Evolutionary conservation across 768 basidiomycete genomes (phyloP).

Genomic region (Pleurotus platypus): DNA sequence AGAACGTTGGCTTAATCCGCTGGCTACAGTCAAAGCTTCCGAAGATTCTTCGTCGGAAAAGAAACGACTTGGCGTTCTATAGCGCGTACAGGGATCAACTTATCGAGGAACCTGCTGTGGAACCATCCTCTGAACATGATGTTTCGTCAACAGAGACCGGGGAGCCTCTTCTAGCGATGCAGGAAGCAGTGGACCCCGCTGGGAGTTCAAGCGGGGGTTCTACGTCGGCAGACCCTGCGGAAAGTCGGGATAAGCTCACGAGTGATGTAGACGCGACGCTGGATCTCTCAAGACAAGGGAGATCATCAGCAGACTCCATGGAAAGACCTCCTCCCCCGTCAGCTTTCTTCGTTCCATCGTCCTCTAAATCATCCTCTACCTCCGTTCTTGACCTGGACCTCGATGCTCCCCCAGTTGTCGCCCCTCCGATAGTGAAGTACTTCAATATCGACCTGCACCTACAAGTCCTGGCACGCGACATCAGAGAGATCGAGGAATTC

Average conservation of each 20-base stretch:
- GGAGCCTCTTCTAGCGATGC: no score
- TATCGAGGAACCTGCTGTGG: neutral
- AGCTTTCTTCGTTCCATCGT: slow-evolving; percentile 2
- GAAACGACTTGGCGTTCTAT: slow-evolving; percentile 41
- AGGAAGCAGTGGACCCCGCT: no score
- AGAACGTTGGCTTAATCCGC: slow-evolving; percentile 54
- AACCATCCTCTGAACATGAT: neutral
- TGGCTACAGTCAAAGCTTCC: slow-evolving; percentile 53
- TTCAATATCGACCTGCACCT: slow-evolving; percentile 59
- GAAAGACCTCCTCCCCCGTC: neutral
- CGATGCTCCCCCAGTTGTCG: slow-evolving; percentile 20
- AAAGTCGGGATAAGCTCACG: no score
- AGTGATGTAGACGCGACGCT: no score
- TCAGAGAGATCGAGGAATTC: slow-evolving; percentile 46
- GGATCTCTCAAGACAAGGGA: no score
- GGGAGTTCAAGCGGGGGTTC: no score
- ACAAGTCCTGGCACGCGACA: slow-evolving; percentile 49
- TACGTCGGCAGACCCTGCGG: no score
- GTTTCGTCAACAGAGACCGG: neutral
- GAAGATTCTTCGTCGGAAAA: slow-evolving; percentile 45
- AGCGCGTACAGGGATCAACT: slow-evolving; percentile 22
- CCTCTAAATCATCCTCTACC: slow-evolving; percentile 1
- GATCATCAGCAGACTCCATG: neutral
- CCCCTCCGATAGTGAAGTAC: slow-evolving; percentile 26
- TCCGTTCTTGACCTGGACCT: slow-evolving; percentile 34